Conservation (phyloP, 225 moss, liverwort and hornwort species). For the Lunularia cruciata region DNA sequence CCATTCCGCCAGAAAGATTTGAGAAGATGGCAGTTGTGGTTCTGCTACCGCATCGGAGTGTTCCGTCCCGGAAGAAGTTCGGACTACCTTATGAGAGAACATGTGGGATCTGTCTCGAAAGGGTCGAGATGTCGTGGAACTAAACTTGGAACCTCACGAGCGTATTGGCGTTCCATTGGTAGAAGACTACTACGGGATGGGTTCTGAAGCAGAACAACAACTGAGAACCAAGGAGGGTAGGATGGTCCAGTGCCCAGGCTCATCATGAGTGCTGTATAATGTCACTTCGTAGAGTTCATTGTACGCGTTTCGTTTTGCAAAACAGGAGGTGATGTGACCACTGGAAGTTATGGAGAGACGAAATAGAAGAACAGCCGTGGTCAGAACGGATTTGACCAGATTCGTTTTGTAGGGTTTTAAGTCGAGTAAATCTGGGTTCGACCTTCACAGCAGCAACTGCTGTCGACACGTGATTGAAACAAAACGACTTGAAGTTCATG, state of each 20-base stretch:
- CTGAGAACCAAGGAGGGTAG: background rate
- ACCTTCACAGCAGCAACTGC: background rate
- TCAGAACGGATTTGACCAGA: background rate
- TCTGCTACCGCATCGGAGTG: slow-evolving; percentile 6
- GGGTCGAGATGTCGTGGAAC: background rate
- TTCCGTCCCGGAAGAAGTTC: background rate
- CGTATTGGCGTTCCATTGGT: background rate
- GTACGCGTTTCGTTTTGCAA: background rate
- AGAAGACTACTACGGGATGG: background rate
- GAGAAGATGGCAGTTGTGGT: too few species aligned
- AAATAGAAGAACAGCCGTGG: background rate
- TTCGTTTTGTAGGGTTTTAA: too few species aligned
- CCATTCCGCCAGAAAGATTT: background rate
- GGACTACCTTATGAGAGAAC: background rate
- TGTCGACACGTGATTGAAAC: background rate
- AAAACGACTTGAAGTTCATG: too few species aligned
- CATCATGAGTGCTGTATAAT: background rate
- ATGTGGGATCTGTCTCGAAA: background rate
- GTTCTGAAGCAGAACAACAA: background rate
- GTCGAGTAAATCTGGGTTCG: background rate
- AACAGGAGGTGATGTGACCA: background rate
- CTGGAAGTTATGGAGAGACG: background rate
- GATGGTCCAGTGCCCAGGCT: background rate
- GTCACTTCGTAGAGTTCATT: background rate
- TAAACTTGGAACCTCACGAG: background rate